Conservation (phyloP, 768 basidiomycete genomes). For the Collybia sordida region DNA sequence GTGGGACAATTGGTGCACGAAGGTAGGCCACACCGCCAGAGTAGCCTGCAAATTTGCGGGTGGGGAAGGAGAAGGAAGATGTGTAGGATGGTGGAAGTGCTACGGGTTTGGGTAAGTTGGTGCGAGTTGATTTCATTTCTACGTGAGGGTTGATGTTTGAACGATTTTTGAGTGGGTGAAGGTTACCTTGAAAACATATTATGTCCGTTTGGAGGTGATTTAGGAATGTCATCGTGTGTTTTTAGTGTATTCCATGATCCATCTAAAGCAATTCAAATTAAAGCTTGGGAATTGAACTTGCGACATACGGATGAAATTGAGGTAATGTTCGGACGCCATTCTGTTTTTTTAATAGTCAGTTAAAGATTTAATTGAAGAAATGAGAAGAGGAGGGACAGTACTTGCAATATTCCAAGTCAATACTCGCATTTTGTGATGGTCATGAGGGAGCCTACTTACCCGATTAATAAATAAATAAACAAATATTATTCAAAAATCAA, state of each 20-base stretch:
- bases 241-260: conserved; percentile 84
- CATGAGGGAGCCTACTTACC: too few relatives aligned
- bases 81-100: conserved; percentile 81
- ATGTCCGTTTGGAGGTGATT: conserved; percentile 85
- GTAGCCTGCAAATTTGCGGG: conserved; percentile 78
- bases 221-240: conserved; percentile 76
- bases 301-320: conserved; percentile 21
- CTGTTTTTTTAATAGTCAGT: conserved; percentile 5
- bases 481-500: too few relatives aligned
- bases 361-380: not conserved
- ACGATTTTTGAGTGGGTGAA: not conserved
- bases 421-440: too few relatives aligned
- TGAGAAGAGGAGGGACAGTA: not conserved
- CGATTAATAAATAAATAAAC: too few relatives aligned
- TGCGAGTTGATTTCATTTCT: conserved; percentile 89
- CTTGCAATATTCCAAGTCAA: conserved; percentile 22
- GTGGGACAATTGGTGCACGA: conserved; percentile 53
- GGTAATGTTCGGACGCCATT: conserved; percentile 23
- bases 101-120: conserved; percentile 61
- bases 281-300: not conserved
- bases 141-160: conserved; percentile 1
- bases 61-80: conserved; percentile 89
- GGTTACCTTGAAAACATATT: conserved; percentile 89
- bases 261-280: conserved; percentile 37
- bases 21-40: conserved; percentile 93